Evolutionary conservation across 1,139 yeast species (phyloP).

Genomic region (Taphrina sp.): DNA sequence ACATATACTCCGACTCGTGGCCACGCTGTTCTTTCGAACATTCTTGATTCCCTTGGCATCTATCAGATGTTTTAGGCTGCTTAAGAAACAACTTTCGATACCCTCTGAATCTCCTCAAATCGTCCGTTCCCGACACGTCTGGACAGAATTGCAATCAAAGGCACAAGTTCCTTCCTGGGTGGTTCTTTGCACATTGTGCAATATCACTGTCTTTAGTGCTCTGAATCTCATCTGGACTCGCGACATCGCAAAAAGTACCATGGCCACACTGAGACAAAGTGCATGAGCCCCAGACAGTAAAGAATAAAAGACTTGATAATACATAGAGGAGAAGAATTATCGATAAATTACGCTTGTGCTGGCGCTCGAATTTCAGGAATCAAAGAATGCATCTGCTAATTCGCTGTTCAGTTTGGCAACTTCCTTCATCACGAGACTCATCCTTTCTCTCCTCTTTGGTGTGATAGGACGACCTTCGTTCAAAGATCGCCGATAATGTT

Average conservation of each 20-base stretch:
- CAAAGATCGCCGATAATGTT: constrained; percentile 23
- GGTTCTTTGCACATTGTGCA: neutral
- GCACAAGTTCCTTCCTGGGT: neutral
- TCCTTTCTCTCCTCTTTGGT: constrained; percentile 5
- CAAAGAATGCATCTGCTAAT: constrained; percentile 4
- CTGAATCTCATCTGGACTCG: constrained; percentile 13
- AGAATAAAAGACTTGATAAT: too few species aligned
- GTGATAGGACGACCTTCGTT: constrained; percentile 7
- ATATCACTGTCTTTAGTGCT: neutral
- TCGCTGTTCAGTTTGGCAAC: constrained; percentile 14
- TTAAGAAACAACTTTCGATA: constrained; percentile 2
- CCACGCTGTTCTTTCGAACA: constrained; percentile 9
- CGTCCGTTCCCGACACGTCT: neutral
- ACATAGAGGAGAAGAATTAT: too few species aligned
- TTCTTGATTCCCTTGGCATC: neutral
- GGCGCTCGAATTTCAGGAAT: neutral
- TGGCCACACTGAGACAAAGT: too few species aligned
- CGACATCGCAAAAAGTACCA: too few species aligned
- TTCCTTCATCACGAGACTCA: constrained; percentile 17
- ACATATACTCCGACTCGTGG: neutral
- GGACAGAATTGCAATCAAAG: neutral
- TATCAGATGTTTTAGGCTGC: neutral
- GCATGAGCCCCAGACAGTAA: too few species aligned
- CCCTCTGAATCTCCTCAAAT: too few species aligned
- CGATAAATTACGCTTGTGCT: too few species aligned